Conservation (phyloP, 768 basidiomycete genomes). For the Agaricus subrufescens region DNA sequence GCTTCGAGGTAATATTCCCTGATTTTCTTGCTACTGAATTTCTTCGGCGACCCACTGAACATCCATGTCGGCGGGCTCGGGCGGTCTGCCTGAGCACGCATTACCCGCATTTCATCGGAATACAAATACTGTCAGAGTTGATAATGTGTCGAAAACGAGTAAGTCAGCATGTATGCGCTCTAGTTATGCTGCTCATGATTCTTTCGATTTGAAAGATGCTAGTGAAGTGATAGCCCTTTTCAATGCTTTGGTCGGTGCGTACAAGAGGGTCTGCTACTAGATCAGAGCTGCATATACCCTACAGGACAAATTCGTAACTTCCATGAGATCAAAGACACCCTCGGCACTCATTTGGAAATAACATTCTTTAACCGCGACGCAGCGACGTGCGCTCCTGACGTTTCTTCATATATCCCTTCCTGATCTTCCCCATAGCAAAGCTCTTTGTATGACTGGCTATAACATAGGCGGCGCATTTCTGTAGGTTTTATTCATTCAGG, state of each 20-base stretch:
- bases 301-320: slow-evolving; percentile 49
- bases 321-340: slow-evolving; percentile 33
- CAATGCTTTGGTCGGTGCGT: slow-evolving; percentile 49
- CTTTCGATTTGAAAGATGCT: slow-evolving; percentile 15
- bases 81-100: slow-evolving; percentile 12
- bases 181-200: background rate
- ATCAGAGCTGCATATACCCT: background rate
- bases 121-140: slow-evolving; percentile 43
- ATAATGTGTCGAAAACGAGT: slow-evolving; percentile 42
- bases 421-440: slow-evolving; percentile 41
- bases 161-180: slow-evolving; percentile 3
- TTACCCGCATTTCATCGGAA: slow-evolving; percentile 1
- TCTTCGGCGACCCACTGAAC: slow-evolving; percentile 5
- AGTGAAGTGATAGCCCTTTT: slow-evolving; percentile 55
- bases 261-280: background rate
- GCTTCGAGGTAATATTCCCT: slow-evolving; percentile 5
- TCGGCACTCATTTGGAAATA: slow-evolving; percentile 42
- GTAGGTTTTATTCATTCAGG: slow-evolving; percentile 33
- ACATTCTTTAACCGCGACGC: slow-evolving; percentile 49
- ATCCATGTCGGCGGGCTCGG: slow-evolving; percentile 27
- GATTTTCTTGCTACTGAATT: slow-evolving; percentile 7
- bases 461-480: slow-evolving; percentile 47
- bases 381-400: slow-evolving; percentile 38
- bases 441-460: slow-evolving; percentile 63
- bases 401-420: background rate